Evolutionary conservation across 169 alveolate species (phyloP).

Genomic region (Blepharisma undulans): DNA sequence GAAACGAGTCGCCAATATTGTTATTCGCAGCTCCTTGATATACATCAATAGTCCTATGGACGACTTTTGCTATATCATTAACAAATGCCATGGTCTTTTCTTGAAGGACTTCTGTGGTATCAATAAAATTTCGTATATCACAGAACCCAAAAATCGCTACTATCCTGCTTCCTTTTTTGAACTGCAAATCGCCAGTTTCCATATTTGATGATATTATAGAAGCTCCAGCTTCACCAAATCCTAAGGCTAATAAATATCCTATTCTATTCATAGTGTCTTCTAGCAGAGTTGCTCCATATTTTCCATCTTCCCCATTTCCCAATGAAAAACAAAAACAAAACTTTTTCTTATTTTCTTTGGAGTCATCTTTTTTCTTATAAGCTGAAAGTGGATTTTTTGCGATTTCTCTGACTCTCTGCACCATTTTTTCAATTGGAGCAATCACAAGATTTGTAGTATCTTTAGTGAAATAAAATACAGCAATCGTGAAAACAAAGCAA

Average conservation of each 20-base stretch:
- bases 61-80: constrained; percentile 92
- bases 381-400: constrained; percentile 84
- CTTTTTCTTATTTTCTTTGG: constrained; percentile 57
- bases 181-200: constrained; percentile 82
- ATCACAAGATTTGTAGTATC: constrained; percentile 80
- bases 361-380: constrained; percentile 57
- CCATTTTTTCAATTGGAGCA: constrained; percentile 84
- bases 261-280: constrained; percentile 89
- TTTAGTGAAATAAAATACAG: constrained; percentile 70
- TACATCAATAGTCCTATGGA: constrained; percentile 91
- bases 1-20: constrained; percentile 96
- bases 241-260: constrained; percentile 86
- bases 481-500: constrained; percentile 70
- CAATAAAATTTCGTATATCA: constrained; percentile 92
- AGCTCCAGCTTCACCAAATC: constrained; percentile 96
- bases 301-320: background rate
- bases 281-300: constrained; percentile 79
- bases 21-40: constrained; percentile 95
- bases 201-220: constrained; percentile 91
- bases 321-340: background rate
- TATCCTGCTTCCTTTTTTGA: constrained; percentile 89
- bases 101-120: constrained; percentile 91
- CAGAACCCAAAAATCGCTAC: constrained; percentile 94
- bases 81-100: constrained; percentile 87
- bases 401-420: constrained; percentile 74